Base-by-base conservation (phyloP, 2,329 filamentous ascomycete species). In the Talaromyces sp. region DNA sequence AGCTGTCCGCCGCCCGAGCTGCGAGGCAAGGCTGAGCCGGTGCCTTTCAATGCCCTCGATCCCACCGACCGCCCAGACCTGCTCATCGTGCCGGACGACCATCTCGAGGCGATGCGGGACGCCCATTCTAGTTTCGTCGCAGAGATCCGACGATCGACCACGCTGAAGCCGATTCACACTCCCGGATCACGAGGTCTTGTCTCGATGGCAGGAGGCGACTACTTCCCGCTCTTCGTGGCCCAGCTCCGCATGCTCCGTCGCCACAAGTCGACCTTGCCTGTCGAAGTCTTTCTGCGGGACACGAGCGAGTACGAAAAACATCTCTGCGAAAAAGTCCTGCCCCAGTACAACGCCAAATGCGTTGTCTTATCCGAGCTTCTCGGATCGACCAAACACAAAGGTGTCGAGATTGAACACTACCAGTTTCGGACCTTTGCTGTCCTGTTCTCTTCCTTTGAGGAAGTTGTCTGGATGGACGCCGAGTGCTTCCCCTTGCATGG, bases 351-450 rank as follows among this genome's bases (percentile, higher is more conserved):
- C 60, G 78, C 78, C 28, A 71, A 69, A 44, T 80, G 78, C 62
- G 49, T 79, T 30, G 68, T 81, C 0, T 65, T 82, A 4, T 73
- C 76, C 1, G 76, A 80, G 42, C 72, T 80, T 15, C 66, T 81
- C 8, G 69, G 74, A 2, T 58, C 58, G 9, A 63, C 61, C 10
- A 60, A 61, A 36, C 55, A 61, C 52, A 63, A 71, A 54, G 67
- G 70, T 4, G 66, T 73, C 9, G 65, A 70, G 32, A 75, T 82
- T 58, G 71, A 70, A 25, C 73, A 78, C 58, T 85, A 78, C 67
- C 84, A 86, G 67, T 81, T 82, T 73, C 86, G 86, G 69, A 77
- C 82, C 42, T 81, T 85, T 64, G 77, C 84, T 4, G 79, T 86
- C 19, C 73, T 87, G 2, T 82, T 85, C 64, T 85, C 84, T 1